phyloP scores from a whole-genome alignment of 192 early-diverging fungal genomes.

The Umbelopsis sp. region DNA sequence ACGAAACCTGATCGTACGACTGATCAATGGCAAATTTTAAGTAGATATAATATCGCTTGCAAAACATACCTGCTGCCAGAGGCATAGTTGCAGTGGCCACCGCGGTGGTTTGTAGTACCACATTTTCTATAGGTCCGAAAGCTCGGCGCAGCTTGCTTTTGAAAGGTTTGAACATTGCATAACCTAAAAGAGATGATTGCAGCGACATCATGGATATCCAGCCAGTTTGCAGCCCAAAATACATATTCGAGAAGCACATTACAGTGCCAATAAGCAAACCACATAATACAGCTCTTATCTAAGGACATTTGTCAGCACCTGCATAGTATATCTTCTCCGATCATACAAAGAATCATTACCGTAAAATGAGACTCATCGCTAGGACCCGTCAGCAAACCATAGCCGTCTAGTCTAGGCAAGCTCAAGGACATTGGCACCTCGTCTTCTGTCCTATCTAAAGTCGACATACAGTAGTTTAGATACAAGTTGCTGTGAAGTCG shows the following conservation, averaged over 20 bases:
- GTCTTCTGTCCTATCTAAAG: neutral
- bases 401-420: conserved; percentile 1
- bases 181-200: conserved; percentile 74
- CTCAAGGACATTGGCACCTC: neutral
- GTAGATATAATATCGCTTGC: neutral
- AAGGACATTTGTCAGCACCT: conserved; percentile 9
- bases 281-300: conserved; percentile 57
- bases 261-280: conserved; percentile 71
- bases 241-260: conserved; percentile 86
- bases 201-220: conserved; percentile 84
- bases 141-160: conserved; percentile 41
- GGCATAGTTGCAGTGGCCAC: conserved; percentile 89
- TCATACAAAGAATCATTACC: conserved; percentile 8
- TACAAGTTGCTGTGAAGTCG: no score
- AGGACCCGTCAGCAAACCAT: neutral
- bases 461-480: no score
- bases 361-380: conserved; percentile 21
- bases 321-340: neutral
- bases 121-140: conserved; percentile 84
- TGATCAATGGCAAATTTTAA: neutral
- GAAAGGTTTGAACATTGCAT: conserved; percentile 75
- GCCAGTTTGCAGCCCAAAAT: conserved; percentile 83
- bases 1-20: conserved; percentile 60
- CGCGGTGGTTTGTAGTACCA: conserved; percentile 80
- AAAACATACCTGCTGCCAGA: conserved; percentile 55